A percentile compares a stretch with the other conserved stretches of the same genome.
phyloP scores from a whole-genome alignment of 2,329 filamentous ascomycete genomes.

The Xylaria sp. region DNA sequence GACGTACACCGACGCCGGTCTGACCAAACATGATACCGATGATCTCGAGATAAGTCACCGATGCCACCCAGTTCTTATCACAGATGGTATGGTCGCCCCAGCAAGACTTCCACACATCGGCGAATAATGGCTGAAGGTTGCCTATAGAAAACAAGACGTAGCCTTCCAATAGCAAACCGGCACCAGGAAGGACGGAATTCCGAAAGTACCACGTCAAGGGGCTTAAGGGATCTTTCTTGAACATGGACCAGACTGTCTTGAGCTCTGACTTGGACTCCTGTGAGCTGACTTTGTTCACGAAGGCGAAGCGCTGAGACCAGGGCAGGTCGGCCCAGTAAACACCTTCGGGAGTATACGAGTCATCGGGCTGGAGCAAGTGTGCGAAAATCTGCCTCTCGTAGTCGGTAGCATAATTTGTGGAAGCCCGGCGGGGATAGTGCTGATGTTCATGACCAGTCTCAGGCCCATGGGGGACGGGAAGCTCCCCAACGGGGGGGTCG shows the following conservation, averaged over 20 bases:
- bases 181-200: conserved; percentile 91
- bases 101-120: conserved; percentile 78
- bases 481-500: conserved; percentile 59
- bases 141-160: conserved; percentile 98
- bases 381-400: conserved; percentile 73
- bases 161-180: conserved; percentile 90
- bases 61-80: conserved; percentile 80
- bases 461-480: conserved; percentile 66
- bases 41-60: conserved; percentile 92
- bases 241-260: conserved; percentile 75
- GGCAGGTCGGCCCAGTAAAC: conserved; percentile 94
- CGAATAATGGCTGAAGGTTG: conserved; percentile 85
- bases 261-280: conserved; percentile 76
- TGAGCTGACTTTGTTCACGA: conserved; percentile 78
- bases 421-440: conserved; percentile 54
- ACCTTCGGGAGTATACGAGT: conserved; percentile 84
- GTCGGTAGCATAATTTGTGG: conserved; percentile 55
- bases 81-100: conserved; percentile 76
- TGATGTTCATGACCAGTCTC: conserved; percentile 61
- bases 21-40: conserved; percentile 95
- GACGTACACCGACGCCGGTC: conserved; percentile 79
- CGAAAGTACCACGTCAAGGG: conserved; percentile 88
- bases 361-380: conserved; percentile 84
- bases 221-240: conserved; percentile 85
- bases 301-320: conserved; percentile 73